phyloP scores from a whole-genome alignment of 805 yeast species.

The Komagataella populi region DNA sequence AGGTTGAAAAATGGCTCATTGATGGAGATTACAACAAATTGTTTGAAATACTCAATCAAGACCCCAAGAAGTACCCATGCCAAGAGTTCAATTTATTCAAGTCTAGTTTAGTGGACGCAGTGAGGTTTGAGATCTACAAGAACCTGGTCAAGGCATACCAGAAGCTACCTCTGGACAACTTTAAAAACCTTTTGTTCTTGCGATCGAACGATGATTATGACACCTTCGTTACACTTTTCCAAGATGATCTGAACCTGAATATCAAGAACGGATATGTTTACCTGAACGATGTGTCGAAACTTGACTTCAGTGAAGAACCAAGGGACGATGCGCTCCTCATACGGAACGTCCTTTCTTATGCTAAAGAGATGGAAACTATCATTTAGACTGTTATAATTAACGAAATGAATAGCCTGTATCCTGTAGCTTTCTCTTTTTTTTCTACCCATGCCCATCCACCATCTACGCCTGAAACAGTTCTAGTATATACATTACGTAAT shows the following conservation, averaged over 20 bases:
- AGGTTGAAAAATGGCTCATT: constrained; percentile 85
- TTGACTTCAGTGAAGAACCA: constrained; percentile 15
- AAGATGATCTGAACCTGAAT: constrained; percentile 44
- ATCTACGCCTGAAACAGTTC: background rate
- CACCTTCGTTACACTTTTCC: constrained; percentile 29
- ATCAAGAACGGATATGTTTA: constrained; percentile 36
- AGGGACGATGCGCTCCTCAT: constrained; percentile 34
- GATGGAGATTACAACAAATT: constrained; percentile 94
- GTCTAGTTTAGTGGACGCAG: constrained; percentile 59
- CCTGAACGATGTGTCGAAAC: constrained; percentile 20
- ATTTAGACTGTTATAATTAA: constrained; percentile 26
- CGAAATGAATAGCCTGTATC: background rate
- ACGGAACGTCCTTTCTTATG: constrained; percentile 69
- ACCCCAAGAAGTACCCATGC: constrained; percentile 49
- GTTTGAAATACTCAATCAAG: constrained; percentile 44
- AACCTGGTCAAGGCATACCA: constrained; percentile 73
- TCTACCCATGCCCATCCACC: background rate
- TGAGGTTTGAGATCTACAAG: constrained; percentile 74
- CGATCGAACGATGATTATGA: constrained; percentile 26
- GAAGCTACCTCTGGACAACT: constrained; percentile 66
- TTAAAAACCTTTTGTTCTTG: constrained; percentile 68
- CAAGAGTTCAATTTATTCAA: constrained; percentile 74
- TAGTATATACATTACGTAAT: background rate
- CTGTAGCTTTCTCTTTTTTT: background rate
- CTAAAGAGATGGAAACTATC: constrained; percentile 86